phyloP scores from a whole-genome alignment of 2,329 filamentous ascomycete genomes.

The Pseudogymnoascus destructans region DNA sequence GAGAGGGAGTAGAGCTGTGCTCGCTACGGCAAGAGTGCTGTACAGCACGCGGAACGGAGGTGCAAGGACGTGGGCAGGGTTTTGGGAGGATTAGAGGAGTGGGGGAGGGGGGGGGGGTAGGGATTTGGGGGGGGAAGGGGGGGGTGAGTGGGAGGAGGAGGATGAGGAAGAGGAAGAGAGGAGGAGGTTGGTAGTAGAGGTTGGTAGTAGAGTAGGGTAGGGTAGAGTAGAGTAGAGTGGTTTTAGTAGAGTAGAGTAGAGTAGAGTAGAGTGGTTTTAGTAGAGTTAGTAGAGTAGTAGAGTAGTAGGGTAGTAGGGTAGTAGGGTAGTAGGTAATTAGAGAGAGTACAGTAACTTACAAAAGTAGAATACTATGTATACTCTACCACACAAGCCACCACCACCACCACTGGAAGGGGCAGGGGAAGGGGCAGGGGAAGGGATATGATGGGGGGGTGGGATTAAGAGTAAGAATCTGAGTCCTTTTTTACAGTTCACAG shows the following conservation, averaged over 20 bases:
- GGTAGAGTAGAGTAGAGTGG: slow-evolving; percentile 13
- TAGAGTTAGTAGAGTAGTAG: too few species aligned
- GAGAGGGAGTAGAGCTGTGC: not conserved
- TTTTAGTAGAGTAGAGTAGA: not conserved
- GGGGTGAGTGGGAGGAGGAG: slow-evolving; percentile 19
- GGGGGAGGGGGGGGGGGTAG: slow-evolving; percentile 9
- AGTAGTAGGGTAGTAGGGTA: too few species aligned
- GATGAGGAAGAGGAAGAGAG: slow-evolving; percentile 12
- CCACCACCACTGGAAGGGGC: too few species aligned
- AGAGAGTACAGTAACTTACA: too few species aligned
- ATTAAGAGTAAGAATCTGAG: too few species aligned
- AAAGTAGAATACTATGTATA: too few species aligned
- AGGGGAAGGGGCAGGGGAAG: too few species aligned
- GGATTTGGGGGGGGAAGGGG: too few species aligned
- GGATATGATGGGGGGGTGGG: too few species aligned
- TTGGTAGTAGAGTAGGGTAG: slow-evolving; percentile 1
- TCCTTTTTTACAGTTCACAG: too few species aligned
- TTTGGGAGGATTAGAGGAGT: not conserved
- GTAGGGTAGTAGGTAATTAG: too few species aligned
- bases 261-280: slow-evolving; percentile 11
- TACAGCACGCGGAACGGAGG: not conserved
- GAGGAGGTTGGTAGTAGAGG: slow-evolving; percentile 5
- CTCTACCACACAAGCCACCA: too few species aligned
- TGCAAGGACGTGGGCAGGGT: not conserved
- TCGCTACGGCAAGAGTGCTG: not conserved